A percentile compares a stretch with the other conserved stretches of the same genome.
phyloP scores from a whole-genome alignment of 1,284 basidiomycete genomes.

The Pisolithus thermaeus region DNA sequence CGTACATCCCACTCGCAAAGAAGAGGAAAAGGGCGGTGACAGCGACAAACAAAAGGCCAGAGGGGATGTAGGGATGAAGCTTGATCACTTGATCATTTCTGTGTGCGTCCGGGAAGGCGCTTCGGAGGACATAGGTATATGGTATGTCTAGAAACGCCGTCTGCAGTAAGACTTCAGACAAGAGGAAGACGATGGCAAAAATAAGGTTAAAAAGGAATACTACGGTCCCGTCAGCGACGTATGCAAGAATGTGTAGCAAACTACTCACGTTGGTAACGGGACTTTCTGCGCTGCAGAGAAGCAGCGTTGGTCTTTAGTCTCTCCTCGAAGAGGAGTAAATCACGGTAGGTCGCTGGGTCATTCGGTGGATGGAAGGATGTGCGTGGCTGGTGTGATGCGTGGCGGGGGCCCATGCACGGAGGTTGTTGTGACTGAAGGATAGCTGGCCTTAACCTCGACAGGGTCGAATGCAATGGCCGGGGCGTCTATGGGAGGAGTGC shows the following conservation, averaged over 20 bases:
- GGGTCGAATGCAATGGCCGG: not conserved
- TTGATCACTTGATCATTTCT: slow-evolving; percentile 37
- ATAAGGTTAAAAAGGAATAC: slow-evolving; percentile 75
- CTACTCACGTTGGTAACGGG: slow-evolving; percentile 78
- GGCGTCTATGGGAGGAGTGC: not conserved
- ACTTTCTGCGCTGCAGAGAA: slow-evolving; percentile 73
- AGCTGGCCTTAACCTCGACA: not conserved
- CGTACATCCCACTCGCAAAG: slow-evolving; percentile 95
- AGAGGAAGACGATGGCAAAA: slow-evolving; percentile 63
- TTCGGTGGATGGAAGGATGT: slow-evolving; percentile 33
- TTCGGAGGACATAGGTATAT: slow-evolving; percentile 47
- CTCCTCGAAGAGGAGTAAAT: slow-evolving; percentile 93
- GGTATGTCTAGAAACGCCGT: slow-evolving; percentile 62
- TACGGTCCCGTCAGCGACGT: slow-evolving; percentile 27
- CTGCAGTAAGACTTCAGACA: slow-evolving; percentile 68
- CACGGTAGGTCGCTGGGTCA: slow-evolving; percentile 70
- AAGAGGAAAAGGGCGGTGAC: slow-evolving; percentile 90
- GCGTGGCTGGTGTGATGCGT: slow-evolving; percentile 26
- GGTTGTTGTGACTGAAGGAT: not conserved
- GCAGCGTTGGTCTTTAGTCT: slow-evolving; percentile 91
- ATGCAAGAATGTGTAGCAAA: not conserved
- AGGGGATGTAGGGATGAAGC: slow-evolving; percentile 66
- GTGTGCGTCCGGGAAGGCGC: slow-evolving; percentile 46
- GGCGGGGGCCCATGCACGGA: slow-evolving; percentile 29
- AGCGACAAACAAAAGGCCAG: slow-evolving; percentile 76